These are phyloP conservation scores for Diaporthe vaccinii DNA, from an alignment of 2,329 filamentous ascomycete genomes.

Conservation along the genomic window DNA sequence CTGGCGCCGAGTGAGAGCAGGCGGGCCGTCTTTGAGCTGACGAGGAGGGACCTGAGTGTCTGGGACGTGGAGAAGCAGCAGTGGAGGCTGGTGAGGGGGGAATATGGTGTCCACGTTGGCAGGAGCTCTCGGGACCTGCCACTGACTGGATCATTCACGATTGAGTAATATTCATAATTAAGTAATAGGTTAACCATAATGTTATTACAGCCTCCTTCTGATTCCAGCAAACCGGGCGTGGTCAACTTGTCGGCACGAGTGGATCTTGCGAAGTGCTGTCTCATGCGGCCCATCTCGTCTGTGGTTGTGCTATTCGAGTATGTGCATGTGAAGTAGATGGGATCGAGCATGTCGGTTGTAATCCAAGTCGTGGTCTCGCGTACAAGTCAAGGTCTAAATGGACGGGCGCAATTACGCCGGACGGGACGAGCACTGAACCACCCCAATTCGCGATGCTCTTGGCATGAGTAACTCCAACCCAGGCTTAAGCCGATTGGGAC, in stretches of 20 bases:
- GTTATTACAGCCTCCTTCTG: neutral
- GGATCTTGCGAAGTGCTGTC: neutral
- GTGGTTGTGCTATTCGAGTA: neutral
- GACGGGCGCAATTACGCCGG: constrained; percentile 22
- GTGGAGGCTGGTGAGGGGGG: constrained; percentile 67
- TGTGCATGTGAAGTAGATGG: neutral
- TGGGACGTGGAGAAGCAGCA: constrained; percentile 74
- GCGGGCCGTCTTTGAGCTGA: constrained; percentile 66
- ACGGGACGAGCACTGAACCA: neutral
- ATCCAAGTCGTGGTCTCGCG: neutral
- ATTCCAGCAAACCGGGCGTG: neutral
- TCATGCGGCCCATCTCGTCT: neutral
- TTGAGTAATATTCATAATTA: constrained; percentile 21
- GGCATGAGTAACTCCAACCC: constrained; percentile 22
- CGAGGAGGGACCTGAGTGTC: constrained; percentile 74
- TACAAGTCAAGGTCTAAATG: constrained; percentile 10
- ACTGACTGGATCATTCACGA: constrained; percentile 53
- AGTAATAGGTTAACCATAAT: neutral
- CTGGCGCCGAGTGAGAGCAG: constrained; percentile 60
- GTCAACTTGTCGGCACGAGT: no score
- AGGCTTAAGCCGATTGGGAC: constrained; percentile 29
- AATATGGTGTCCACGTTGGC: constrained; percentile 60
- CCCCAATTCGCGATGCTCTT: constrained; percentile 12
- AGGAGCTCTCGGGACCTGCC: constrained; percentile 61
- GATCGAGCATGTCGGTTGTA: neutral